Evolutionary conservation across 2,329 filamentous ascomycete genomes (phyloP).

Genomic region (Aspergillus sp.): DNA sequence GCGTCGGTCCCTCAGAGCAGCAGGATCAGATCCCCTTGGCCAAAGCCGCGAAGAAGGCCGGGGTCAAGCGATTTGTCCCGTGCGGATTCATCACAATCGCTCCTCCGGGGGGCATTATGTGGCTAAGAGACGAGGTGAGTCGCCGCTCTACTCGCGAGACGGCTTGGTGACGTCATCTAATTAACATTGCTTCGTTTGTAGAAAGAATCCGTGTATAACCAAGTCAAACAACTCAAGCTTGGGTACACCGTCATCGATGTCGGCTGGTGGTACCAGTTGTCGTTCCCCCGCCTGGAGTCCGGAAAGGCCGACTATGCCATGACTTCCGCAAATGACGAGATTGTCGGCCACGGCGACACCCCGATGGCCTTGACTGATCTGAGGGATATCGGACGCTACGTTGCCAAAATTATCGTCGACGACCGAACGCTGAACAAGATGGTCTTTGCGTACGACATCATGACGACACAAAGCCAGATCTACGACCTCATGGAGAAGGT

Average conservation of each 20-base stretch:
- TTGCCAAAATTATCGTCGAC: conserved; percentile 44
- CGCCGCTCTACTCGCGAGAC: neutral
- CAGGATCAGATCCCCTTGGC: conserved; percentile 39
- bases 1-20: conserved; percentile 27
- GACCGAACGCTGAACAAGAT: conserved; percentile 45
- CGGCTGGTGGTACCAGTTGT: conserved; percentile 50
- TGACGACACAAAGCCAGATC: conserved; percentile 40
- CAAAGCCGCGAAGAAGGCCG: conserved; percentile 41
- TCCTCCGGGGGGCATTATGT: conserved; percentile 38
- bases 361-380: conserved; percentile 40
- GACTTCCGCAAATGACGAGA: conserved; percentile 24
- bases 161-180: neutral
- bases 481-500: conserved; percentile 38
- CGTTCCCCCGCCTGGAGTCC: conserved; percentile 37
- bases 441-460: conserved; percentile 42
- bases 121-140: conserved; percentile 32
- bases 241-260: conserved; percentile 51
- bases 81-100: conserved; percentile 41
- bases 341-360: conserved; percentile 40
- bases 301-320: conserved; percentile 39
- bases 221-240: conserved; percentile 40
- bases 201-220: conserved; percentile 45
- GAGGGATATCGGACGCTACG: conserved; percentile 45
- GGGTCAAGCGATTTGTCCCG: conserved; percentile 45
- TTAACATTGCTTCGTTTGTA: conserved; percentile 9